phyloP scores from a whole-genome alignment of 163 green algal genomes.

The Volvox carteri region DNA sequence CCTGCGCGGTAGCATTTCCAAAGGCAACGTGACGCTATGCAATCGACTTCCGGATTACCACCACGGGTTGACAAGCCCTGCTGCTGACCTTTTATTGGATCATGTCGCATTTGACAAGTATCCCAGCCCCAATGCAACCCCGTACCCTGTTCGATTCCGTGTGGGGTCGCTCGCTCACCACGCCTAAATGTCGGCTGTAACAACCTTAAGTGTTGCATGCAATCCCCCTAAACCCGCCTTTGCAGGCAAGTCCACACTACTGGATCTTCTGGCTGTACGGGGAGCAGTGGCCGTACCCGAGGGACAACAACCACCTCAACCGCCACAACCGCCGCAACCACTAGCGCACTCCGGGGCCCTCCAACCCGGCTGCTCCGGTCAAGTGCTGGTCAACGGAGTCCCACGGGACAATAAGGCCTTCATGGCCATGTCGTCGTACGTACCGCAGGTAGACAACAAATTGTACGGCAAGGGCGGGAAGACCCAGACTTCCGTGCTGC shows the following conservation, averaged over 20 bases:
- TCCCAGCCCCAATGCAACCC: neutral
- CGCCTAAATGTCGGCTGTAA: neutral
- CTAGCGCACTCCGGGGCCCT: neutral
- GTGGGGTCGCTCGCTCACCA: neutral
- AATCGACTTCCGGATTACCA: no score
- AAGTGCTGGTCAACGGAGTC: constrained; percentile 65
- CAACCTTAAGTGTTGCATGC: neutral
- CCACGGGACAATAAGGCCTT: constrained; percentile 37
- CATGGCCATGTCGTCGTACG: constrained; percentile 58
- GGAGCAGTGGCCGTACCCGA: neutral
- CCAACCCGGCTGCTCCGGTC: constrained; percentile 10
- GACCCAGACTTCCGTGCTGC: no score
- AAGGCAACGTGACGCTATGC: no score
- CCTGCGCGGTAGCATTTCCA: neutral
- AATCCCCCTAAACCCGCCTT: neutral
- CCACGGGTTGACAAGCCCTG: no score
- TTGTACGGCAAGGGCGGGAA: no score
- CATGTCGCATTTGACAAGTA: no score
- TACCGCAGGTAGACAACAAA: constrained; percentile 67
- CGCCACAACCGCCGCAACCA: neutral
- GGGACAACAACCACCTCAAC: neutral
- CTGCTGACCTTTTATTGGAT: no score
- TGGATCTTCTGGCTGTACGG: constrained; percentile 69
- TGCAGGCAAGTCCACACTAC: constrained; percentile 46
- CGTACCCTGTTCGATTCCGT: neutral